Evolutionary conservation across 306 rosid species (phyloP).

Genomic region (Prunus padus): DNA sequence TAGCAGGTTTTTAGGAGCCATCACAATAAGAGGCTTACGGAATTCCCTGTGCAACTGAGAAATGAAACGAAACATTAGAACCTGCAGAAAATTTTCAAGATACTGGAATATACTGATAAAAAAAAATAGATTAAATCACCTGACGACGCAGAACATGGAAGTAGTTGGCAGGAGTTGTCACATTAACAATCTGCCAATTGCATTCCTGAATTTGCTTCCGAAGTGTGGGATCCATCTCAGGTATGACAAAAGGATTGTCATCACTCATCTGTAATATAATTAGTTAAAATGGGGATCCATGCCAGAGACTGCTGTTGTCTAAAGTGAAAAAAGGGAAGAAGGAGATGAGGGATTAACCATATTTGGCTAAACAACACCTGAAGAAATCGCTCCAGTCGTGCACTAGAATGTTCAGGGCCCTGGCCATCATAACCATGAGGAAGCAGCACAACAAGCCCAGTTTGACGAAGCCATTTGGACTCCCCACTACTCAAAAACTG

Average conservation of each 20-base stretch:
- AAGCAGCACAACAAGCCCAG: conserved; percentile 88
- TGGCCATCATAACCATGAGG: conserved; percentile 99
- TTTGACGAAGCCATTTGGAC: conserved; percentile 96
- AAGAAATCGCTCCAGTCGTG: conserved; percentile 85
- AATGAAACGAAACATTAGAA: conserved; percentile 24
- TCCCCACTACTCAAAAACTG: conserved; percentile 93
- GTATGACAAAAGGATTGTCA: conserved; percentile 86
- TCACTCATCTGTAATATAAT: conserved; percentile 86
- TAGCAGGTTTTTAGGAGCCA: conserved; percentile 94
- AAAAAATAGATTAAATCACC: conserved; percentile 46
- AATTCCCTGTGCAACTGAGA: conserved; percentile 81
- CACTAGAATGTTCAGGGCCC: conserved; percentile 99
- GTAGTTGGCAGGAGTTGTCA: conserved; percentile 95
- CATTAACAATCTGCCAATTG: conserved; percentile 95
- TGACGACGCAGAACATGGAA: conserved; percentile 96
- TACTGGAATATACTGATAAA: conserved; percentile 13
- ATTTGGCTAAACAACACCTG: conserved; percentile 47
- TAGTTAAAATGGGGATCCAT: conserved; percentile 19
- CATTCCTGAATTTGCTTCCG: conserved; percentile 97
- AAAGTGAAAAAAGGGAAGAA: neutral
- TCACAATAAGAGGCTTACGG: conserved; percentile 92
- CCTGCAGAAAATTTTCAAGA: neutral
- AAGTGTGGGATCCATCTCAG: conserved; percentile 97
- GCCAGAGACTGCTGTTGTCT: neutral
- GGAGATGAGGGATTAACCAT: neutral